Evolutionary conservation across 2,329 filamentous ascomycete genomes (phyloP).

Genomic region (Sporothrix inflata): DNA sequence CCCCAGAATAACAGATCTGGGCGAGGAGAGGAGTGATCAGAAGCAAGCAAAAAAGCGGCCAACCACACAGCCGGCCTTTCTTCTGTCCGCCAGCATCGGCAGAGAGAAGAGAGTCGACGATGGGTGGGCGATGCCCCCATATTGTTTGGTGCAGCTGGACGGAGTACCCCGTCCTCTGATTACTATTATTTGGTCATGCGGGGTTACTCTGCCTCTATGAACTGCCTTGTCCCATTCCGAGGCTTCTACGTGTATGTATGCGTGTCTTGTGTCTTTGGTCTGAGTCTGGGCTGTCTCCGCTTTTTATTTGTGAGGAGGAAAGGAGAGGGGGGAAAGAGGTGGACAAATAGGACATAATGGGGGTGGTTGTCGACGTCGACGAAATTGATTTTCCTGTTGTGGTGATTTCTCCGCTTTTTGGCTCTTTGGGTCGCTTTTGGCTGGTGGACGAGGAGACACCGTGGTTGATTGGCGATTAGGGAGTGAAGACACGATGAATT

Average conservation of each 20-base stretch:
- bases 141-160: too few species aligned
- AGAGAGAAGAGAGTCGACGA: background rate
- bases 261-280: background rate
- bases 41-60: background rate
- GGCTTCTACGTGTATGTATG: background rate
- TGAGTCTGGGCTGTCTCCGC: background rate
- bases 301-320: background rate
- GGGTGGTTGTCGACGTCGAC: background rate
- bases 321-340: background rate
- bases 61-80: background rate
- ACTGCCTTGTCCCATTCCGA: background rate
- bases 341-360: too few species aligned
- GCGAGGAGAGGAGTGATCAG: background rate
- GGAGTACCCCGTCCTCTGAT: too few species aligned
- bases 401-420: slow-evolving; percentile 4
- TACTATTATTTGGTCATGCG: background rate
- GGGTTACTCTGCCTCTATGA: background rate
- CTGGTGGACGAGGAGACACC: background rate
- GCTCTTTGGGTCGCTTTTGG: background rate
- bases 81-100: background rate
- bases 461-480: background rate
- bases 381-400: background rate
- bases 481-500: background rate
- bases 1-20: background rate
- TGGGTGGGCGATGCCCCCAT: too few species aligned